Percentiles rank a stretch among this genome's conserved stretches.
phyloP scores from a whole-genome alignment of 192 early-diverging fungal species.

The Backusella macrospora region DNA sequence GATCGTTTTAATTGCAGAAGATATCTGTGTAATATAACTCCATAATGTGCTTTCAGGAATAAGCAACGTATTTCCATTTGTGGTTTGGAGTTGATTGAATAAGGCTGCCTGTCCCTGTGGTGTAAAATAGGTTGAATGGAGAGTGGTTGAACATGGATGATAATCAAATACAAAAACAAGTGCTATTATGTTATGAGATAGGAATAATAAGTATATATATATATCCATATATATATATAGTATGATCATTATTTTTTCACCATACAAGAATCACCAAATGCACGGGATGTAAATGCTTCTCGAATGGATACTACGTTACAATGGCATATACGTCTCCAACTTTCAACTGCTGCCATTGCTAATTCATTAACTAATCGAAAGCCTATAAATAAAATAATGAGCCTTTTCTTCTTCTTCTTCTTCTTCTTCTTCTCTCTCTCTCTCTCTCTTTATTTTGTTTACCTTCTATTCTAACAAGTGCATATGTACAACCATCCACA shows the following conservation, averaged over 20 bases:
- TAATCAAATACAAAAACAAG: slow-evolving; percentile 95
- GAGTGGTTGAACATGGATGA: slow-evolving; percentile 77
- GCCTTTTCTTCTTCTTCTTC: too few species aligned
- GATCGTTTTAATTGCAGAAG: slow-evolving; percentile 76
- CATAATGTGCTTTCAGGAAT: slow-evolving; percentile 74
- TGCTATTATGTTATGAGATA: slow-evolving; percentile 44
- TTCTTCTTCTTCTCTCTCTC: too few species aligned
- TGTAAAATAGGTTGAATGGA: slow-evolving; percentile 66
- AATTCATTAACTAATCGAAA: slow-evolving; percentile 76
- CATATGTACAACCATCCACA: slow-evolving; percentile 81
- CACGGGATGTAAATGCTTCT: slow-evolving; percentile 93
- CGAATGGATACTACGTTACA: slow-evolving; percentile 83
- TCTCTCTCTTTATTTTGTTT: slow-evolving; percentile 30
- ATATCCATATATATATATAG: background rate
- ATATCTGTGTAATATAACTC: slow-evolving; percentile 78
- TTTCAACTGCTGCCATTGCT: slow-evolving; percentile 82
- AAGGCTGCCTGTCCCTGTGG: slow-evolving; percentile 42
- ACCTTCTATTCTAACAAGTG: slow-evolving; percentile 82
- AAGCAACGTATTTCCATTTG: background rate
- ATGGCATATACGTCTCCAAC: slow-evolving; percentile 81
- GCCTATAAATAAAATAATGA: slow-evolving; percentile 43
- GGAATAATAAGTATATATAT: background rate
- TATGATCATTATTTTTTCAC: background rate
- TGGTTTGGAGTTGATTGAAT: slow-evolving; percentile 17
- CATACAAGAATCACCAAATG: slow-evolving; percentile 90